Base-by-base conservation (phyloP, 2,329 filamentous ascomycete species). In the Fulvia fulva region DNA sequence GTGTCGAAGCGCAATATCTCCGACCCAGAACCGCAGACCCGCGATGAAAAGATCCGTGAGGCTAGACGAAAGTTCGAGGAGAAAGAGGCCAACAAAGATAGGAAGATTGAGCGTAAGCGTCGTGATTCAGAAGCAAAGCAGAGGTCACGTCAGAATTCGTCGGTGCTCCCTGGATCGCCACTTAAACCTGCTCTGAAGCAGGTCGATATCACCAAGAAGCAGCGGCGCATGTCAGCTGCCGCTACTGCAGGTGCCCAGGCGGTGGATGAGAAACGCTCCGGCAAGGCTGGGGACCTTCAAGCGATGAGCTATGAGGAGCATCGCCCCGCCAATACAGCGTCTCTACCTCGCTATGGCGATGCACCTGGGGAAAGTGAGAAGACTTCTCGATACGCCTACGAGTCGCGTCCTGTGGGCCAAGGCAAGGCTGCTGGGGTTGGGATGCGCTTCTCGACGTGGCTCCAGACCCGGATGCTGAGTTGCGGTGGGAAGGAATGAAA, bases 61-160 rank as follows among this genome's bases (percentile, higher is more conserved):
- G 79, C 81, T 5, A 78, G 83, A 6, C 75, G 79, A 52, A 82
- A 83, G 30, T 85, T 84, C 67, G 77, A 82, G 58, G 81, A 84
- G 63, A 82, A 83, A 63, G 81, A 85, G 70, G 81, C 79, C 3
- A 80, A 78, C 34, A 85, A 85, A 64, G 78, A 78, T 55, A 77
- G 75, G 51, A 82, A 82, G 63, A 72, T 78, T 47, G 80, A 84
- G 65, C 67, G 75, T 57, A 81, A 74, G 73, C 76, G 76, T 49
- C 69, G 71, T 28, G 58, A 81, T 74, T 68, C 76, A 67, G 71
- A 80, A 47, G 71, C 74, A 58, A 81, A 78, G 28, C 74, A 77
- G 57, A 66, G 70, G 3, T 71, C 77, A 56, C 66, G 73, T 19
- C 71, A 75, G 57, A 76, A 74, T 61, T 76, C 76, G 4, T 75